Conservation (phyloP, 768 basidiomycete species). For the Pleurotus platypus region DNA sequence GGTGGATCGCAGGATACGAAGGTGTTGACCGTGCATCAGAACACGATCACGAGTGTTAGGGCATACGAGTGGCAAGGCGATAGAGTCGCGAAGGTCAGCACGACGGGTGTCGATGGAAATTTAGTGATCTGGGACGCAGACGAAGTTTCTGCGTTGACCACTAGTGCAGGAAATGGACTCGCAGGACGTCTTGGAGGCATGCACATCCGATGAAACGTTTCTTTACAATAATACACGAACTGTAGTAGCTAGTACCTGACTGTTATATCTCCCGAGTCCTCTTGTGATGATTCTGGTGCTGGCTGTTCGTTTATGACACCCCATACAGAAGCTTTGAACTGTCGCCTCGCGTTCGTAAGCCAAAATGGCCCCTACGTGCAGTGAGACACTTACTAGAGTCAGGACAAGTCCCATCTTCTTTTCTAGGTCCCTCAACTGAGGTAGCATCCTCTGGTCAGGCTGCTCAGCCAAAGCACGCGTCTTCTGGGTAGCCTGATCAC, state of each 20-base stretch:
- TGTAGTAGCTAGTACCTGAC: conserved; percentile 16
- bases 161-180: conserved; percentile 29
- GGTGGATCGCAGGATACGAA: conserved; percentile 57
- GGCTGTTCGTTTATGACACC: conserved; percentile 84
- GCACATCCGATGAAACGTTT: conserved; percentile 29
- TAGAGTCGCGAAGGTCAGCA: conserved; percentile 74
- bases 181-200: conserved; percentile 48
- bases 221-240: neutral
- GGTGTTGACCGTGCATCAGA: conserved; percentile 90
- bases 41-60: conserved; percentile 92
- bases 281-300: conserved; percentile 20
- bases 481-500: conserved; percentile 53
- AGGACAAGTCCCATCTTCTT: conserved; percentile 94
- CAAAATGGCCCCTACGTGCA: neutral
- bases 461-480: conserved; percentile 69
- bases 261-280: conserved; percentile 23
- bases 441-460: conserved; percentile 76
- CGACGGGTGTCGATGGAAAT: conserved; percentile 90
- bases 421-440: conserved; percentile 77
- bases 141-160: conserved; percentile 54
- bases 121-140: conserved; percentile 73
- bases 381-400: conserved; percentile 63
- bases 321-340: conserved; percentile 98
- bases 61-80: conserved; percentile 63
- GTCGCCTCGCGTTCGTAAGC: conserved; percentile 1